Evolutionary conservation across 805 yeast species (phyloP).

Genomic region (Candida hungchunana): DNA sequence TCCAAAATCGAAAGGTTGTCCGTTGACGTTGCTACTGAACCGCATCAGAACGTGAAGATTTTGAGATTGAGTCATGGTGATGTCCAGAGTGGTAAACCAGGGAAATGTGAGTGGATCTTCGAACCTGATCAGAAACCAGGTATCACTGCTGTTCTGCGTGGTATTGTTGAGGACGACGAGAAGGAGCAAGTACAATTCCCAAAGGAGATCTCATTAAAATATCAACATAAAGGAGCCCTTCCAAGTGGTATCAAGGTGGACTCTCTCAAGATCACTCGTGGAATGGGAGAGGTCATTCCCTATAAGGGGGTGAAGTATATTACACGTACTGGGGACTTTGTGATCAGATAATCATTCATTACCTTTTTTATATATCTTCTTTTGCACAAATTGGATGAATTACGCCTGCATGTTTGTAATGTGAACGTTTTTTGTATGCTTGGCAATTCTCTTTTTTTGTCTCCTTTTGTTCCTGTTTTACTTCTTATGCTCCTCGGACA

Average conservation of each 20-base stretch:
- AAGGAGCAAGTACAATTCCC: constrained; percentile 31
- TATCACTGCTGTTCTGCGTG: constrained; percentile 62
- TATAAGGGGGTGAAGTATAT: constrained; percentile 88
- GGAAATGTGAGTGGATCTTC: constrained; percentile 65
- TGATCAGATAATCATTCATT: constrained; percentile 15
- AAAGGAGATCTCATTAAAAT: constrained; percentile 44
- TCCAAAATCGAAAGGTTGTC: constrained; percentile 44
- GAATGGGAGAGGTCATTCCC: constrained; percentile 65
- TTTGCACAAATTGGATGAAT: no score
- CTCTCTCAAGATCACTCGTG: constrained; percentile 55
- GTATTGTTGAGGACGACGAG: constrained; percentile 38
- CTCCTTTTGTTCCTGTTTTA: constrained; percentile 1
- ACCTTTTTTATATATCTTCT: no score
- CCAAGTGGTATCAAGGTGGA: constrained; percentile 76
- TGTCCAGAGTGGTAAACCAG: constrained; percentile 48
- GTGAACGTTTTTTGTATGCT: neutral
- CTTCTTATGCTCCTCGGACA: no score
- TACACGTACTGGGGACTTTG: constrained; percentile 56
- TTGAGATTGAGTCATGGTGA: constrained; percentile 76
- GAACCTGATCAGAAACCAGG: constrained; percentile 58
- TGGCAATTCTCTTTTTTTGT: neutral
- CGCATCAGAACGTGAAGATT: constrained; percentile 42
- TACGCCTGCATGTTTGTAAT: no score
- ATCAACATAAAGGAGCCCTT: constrained; percentile 59
- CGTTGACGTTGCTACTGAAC: constrained; percentile 33